Evolutionary conservation across 305 asterid species (phyloP).

Genomic region (Stenogyne calaminthoides): DNA sequence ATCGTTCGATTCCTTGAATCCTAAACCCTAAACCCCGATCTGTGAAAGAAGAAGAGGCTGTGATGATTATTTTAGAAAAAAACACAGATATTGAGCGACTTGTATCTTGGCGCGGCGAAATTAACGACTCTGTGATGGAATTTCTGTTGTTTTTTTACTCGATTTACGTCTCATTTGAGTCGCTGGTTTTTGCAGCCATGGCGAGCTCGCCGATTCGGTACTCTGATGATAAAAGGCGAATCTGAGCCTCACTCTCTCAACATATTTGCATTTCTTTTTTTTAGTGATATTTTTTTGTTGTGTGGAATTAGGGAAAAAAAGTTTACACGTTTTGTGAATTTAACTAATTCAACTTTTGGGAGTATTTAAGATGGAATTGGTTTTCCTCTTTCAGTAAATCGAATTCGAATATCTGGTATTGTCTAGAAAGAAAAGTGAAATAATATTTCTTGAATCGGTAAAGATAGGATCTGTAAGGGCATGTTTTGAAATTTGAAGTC

Average conservation of each 20-base stretch:
- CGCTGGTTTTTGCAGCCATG: conserved; percentile 41
- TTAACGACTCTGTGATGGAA: neutral
- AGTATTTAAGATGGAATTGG: too few relatives aligned
- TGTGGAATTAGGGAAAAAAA: too few relatives aligned
- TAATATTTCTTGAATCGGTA: too few relatives aligned
- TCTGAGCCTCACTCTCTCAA: conserved; percentile 33
- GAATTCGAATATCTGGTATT: too few relatives aligned
- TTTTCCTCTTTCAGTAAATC: too few relatives aligned
- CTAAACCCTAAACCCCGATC: conserved; percentile 17
- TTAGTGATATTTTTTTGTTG: too few relatives aligned
- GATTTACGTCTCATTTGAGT: conserved; percentile 4
- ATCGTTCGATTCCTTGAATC: neutral
- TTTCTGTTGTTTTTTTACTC: too few relatives aligned
- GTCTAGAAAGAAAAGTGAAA: too few relatives aligned
- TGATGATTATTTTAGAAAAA: conserved; percentile 28
- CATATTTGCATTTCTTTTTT: neutral
- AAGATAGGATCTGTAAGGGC: too few relatives aligned
- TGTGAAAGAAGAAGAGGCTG: conserved; percentile 22
- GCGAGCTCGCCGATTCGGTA: conserved; percentile 22
- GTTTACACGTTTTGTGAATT: too few relatives aligned
- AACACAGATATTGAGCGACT: conserved; percentile 29
- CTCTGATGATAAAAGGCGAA: conserved; percentile 46
- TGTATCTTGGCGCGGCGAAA: conserved; percentile 35
- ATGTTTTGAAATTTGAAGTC: too few relatives aligned
- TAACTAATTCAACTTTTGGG: too few relatives aligned